Percentiles rank a stretch among this genome's conserved stretches.
Conservation (phyloP, 2,329 filamentous ascomycete genomes). For the Hymenoscyphus albidus region DNA sequence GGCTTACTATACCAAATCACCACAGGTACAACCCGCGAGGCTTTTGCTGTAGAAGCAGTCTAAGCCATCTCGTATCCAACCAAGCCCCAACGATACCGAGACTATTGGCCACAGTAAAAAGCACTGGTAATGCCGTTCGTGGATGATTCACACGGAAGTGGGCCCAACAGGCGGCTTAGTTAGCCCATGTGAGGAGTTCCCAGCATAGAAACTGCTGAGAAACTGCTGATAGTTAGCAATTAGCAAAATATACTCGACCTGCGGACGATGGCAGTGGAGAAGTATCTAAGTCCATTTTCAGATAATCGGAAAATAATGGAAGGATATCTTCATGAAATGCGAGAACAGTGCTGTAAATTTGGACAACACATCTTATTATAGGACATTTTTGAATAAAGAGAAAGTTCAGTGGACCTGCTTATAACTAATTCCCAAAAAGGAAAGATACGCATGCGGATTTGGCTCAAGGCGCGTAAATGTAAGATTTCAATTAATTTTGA, state of each 20-base stretch:
- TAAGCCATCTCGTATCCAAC: background rate
- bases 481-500: background rate
- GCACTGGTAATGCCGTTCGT: background rate
- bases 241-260: background rate
- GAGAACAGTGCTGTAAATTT: no score
- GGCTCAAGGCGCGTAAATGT: background rate
- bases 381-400: background rate
- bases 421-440: background rate
- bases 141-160: background rate
- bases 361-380: no score
- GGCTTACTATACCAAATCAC: background rate
- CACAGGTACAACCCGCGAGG: background rate
- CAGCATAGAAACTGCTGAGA: background rate
- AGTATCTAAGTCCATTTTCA: background rate
- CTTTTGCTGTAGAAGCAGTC: background rate
- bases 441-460: background rate
- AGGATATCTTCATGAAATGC: no score
- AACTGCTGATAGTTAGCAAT: background rate
- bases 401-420: background rate
- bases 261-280: background rate
- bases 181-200: background rate
- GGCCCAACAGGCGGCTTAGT: background rate
- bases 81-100: background rate
- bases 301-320: no score
- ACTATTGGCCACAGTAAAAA: background rate